A percentile compares a stretch with the other conserved stretches of the same genome.
Conservation (phyloP, 352 stramenopile genomes). For the Aphanomyces astaci region DNA sequence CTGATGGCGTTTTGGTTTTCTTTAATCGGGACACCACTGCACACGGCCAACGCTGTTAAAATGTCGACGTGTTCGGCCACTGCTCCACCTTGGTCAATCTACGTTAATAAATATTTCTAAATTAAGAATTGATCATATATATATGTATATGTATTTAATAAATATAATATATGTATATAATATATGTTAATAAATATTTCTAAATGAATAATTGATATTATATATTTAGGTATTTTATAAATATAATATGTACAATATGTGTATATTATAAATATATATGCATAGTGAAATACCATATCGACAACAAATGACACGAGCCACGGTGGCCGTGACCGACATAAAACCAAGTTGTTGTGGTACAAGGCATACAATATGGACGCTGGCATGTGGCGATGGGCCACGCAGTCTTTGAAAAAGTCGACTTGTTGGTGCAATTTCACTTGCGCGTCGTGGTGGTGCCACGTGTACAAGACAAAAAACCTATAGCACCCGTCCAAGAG, state of each 20-base stretch:
- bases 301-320: not conserved
- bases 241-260: too few species aligned
- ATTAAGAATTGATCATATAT: too few species aligned
- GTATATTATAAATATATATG: too few species aligned
- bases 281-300: not conserved
- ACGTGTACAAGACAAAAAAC: not conserved
- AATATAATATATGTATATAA: too few species aligned
- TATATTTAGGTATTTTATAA: too few species aligned
- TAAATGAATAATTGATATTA: too few species aligned
- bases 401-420: not conserved
- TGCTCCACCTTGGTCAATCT: not conserved
- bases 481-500: conserved; percentile 1
- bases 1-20: conserved; percentile 8
- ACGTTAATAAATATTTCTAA: too few species aligned
- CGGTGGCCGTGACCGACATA: not conserved
- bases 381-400: not conserved
- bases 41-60: not conserved
- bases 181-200: too few species aligned
- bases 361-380: not conserved
- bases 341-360: not conserved
- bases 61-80: not conserved
- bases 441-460: not conserved
- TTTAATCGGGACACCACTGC: conserved; percentile 1
- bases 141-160: too few species aligned
- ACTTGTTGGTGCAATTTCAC: not conserved